Percentiles rank a stretch among this genome's conserved stretches.
Conservation (phyloP, 768 basidiomycete species). For the Candolleomyces efflorescens region DNA sequence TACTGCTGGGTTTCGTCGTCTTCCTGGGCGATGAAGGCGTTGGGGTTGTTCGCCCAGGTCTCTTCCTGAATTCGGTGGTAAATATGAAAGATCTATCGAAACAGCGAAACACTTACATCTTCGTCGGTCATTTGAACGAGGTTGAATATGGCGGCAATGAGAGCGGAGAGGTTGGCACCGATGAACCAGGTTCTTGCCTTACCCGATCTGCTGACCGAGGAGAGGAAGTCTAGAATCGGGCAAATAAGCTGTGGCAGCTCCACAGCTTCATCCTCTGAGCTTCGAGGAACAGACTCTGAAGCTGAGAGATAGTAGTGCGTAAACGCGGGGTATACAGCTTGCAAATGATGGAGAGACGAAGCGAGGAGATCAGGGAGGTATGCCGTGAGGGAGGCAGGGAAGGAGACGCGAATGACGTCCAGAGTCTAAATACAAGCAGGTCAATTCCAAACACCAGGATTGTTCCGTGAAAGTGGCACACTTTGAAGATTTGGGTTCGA, state of each 20-base stretch:
- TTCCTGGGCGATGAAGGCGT: constrained; percentile 91
- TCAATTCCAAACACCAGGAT: background rate
- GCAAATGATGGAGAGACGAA: constrained; percentile 56
- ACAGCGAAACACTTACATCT: too few relatives aligned
- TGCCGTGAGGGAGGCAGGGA: constrained; percentile 66
- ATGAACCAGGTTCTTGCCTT: constrained; percentile 64
- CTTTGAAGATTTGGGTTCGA: constrained; percentile 82
- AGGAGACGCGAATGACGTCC: constrained; percentile 74
- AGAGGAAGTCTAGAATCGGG: constrained; percentile 78
- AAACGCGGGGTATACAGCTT: constrained; percentile 55
- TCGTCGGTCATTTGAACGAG: constrained; percentile 88
- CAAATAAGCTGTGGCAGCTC: constrained; percentile 75
- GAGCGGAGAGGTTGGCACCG: constrained; percentile 39
- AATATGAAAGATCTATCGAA: too few relatives aligned
- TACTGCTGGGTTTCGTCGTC: constrained; percentile 86
- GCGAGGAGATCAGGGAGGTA: constrained; percentile 60
- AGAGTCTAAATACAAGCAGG: constrained; percentile 59
- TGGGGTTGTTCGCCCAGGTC: constrained; percentile 84
- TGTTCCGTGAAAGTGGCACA: constrained; percentile 20
- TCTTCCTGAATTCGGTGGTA: constrained; percentile 58
- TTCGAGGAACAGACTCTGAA: constrained; percentile 50
- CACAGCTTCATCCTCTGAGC: constrained; percentile 72
- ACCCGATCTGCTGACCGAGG: constrained; percentile 59
- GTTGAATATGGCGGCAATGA: constrained; percentile 56
- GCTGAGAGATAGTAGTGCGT: constrained; percentile 56